phyloP scores from a whole-genome alignment of 2,329 filamentous ascomycete species.

The Herpotrichia juniperi region DNA sequence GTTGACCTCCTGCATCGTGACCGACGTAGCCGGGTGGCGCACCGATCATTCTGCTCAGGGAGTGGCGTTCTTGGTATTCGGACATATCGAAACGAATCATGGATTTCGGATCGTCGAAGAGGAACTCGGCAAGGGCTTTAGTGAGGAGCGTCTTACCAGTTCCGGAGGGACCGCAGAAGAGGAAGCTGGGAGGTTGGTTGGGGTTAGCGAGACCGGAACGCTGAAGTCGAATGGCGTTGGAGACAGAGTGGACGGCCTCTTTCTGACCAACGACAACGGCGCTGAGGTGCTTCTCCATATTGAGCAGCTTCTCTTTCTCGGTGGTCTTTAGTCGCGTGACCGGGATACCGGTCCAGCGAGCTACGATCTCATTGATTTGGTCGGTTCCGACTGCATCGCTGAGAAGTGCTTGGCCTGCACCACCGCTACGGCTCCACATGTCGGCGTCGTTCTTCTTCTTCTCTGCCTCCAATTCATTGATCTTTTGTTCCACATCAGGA shows the following conservation, averaged over 20 bases:
- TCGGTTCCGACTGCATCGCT: conserved; percentile 95
- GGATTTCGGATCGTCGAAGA: conserved; percentile 94
- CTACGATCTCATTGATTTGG: conserved; percentile 98
- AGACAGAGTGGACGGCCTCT: conserved; percentile 90
- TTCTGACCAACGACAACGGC: conserved; percentile 91
- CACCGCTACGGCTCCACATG: conserved; percentile 61
- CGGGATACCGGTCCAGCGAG: conserved; percentile 97
- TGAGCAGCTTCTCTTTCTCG: conserved; percentile 97
- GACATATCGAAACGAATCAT: conserved; percentile 99
- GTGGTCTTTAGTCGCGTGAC: conserved; percentile 92
- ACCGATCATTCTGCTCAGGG: conserved; percentile 95
- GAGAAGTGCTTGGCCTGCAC: conserved; percentile 71
- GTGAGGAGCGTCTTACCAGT: conserved; percentile 98
- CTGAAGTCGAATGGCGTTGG: conserved; percentile 94
- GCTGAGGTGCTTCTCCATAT: conserved; percentile 88
- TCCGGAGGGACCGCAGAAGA: conserved; percentile 98
- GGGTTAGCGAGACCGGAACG: conserved; percentile 93
- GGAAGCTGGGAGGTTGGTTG: conserved; percentile 95
- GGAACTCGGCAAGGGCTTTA: conserved; percentile 95
- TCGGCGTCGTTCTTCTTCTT: conserved; percentile 80
- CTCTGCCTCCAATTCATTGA: conserved; percentile 79
- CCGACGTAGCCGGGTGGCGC: conserved; percentile 96
- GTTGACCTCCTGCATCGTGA: conserved; percentile 92
- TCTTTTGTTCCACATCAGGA: conserved; percentile 83
- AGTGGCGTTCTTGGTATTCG: conserved; percentile 97